Conservation (phyloP, 495 filamentous ascomycete species). For the Penicillium samsonianum region DNA sequence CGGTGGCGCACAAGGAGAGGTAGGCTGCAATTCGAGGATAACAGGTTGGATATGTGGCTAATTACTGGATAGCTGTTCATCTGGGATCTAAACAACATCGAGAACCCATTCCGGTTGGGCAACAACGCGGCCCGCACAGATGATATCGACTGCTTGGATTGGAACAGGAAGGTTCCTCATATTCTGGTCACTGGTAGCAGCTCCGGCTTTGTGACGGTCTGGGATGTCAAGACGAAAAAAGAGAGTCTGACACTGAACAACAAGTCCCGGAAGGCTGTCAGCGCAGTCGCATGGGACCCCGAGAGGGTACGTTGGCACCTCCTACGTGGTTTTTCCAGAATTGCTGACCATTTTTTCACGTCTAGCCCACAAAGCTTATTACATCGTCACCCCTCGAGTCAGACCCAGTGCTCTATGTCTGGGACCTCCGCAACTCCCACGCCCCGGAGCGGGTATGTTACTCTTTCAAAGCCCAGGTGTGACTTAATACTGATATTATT, state of each 20-base stretch:
- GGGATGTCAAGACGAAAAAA: constrained; percentile 97
- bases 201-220: constrained; percentile 95
- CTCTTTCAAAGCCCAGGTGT: background rate
- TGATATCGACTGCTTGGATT: constrained; percentile 92
- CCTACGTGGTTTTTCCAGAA: background rate
- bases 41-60: background rate
- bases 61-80: constrained; percentile 64
- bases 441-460: constrained; percentile 75
- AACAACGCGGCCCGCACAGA: constrained; percentile 84
- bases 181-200: constrained; percentile 93
- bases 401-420: constrained; percentile 83
- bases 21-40: constrained; percentile 15
- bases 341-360: constrained; percentile 14
- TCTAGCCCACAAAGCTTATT: constrained; percentile 79
- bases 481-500: constrained; percentile 11
- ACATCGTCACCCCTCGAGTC: constrained; percentile 92
- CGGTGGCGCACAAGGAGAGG: constrained; percentile 89
- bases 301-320: constrained; percentile 54
- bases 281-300: constrained; percentile 95
- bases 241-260: constrained; percentile 95
- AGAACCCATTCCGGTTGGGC: constrained; percentile 84
- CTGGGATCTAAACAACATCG: constrained; percentile 86
- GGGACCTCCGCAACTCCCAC: constrained; percentile 95
- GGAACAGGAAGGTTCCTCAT: constrained; percentile 97
- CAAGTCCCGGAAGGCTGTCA: constrained; percentile 85